These are phyloP conservation scores for Beauveria rudraprayagi DNA, from an alignment of 2,329 filamentous ascomycete genomes.

Conservation along the genomic window DNA sequence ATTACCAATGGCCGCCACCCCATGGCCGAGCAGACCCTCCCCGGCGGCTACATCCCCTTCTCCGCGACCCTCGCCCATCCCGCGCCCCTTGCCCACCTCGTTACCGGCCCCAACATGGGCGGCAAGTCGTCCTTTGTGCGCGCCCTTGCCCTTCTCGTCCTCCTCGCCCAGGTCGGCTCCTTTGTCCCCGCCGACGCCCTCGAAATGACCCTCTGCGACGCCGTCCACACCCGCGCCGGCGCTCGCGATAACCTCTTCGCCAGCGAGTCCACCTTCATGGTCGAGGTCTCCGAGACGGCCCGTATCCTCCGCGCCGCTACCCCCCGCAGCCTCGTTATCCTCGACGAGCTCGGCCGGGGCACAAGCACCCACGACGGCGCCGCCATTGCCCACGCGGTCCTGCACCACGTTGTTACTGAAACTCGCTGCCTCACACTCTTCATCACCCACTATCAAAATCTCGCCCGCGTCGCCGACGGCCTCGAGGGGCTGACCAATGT, in stretches of 20 bases:
- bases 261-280: constrained; percentile 95
- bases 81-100: constrained; percentile 64
- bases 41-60: constrained; percentile 87
- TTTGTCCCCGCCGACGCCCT: constrained; percentile 79
- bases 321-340: constrained; percentile 74
- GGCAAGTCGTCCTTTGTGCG: constrained; percentile 98
- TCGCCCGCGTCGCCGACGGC: constrained; percentile 61
- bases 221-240: constrained; percentile 91
- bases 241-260: constrained; percentile 94
- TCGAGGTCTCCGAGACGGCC: constrained; percentile 87
- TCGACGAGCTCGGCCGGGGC: constrained; percentile 90
- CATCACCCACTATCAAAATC: constrained; percentile 94
- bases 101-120: constrained; percentile 98
- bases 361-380: constrained; percentile 95
- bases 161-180: constrained; percentile 91
- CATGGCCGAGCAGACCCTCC: constrained; percentile 86
- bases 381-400: constrained; percentile 86
- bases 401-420: constrained; percentile 73
- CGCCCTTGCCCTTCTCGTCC: constrained; percentile 79
- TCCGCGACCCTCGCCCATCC: constrained; percentile 63
- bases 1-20: constrained; percentile 70
- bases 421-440: constrained; percentile 77
- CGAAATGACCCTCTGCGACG: constrained; percentile 73
- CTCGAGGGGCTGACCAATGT: constrained; percentile 73
- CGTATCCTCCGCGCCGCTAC: constrained; percentile 87